Base-by-base conservation (phyloP, 2,329 filamentous ascomycete genomes). In the Teratosphaeria nubilosa region DNA sequence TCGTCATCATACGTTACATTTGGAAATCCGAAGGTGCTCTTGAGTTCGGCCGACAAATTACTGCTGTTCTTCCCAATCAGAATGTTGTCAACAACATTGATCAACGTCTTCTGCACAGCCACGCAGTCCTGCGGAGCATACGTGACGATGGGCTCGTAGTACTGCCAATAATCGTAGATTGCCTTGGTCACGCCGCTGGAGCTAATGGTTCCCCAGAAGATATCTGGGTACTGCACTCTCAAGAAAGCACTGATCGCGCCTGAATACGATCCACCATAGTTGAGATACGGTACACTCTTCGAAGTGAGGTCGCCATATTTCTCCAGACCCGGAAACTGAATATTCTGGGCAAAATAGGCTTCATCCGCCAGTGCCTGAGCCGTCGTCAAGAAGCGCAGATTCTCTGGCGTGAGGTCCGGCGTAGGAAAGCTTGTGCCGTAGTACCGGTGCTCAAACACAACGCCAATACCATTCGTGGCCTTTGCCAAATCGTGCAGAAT, bases 391-490 rank as follows among this genome's bases (percentile, higher is more conserved):
- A 94, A 95, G 2, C 90, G 85, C 62, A 95, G 74, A 65, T 82
- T 91, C 68, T 87, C 75, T 0, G 83, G 86, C 0, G 80, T 80
- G 22, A 92, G 77, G 66, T 91, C 80, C 0, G 78, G 70, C 0
- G 82, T 82, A 0, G 90, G 89, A 57, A 86, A 85, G 69, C 87
- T 91, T 13, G 78, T 79, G 58, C 90, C 90, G 68, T 95, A 95
- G 77, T 95, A 95, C 31, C 90, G 83, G 60, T 95, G 90, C 75
- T 95, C 90, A 2, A 95, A 80, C 53, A 95, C 82, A 2, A 95
- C 86, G 2, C 86, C 89, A 27, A 95, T 74, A 1, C 90, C 90
- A 58, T 84, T 76, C 0, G 87, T 89, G 0, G 86, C 86, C 64
- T 86, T 76, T 3, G 86, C 81, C 20, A 95, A 77, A 63, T 89